Evolutionary conservation across 305 asterid species (phyloP).

Genomic region (Nicotiana rustica): DNA sequence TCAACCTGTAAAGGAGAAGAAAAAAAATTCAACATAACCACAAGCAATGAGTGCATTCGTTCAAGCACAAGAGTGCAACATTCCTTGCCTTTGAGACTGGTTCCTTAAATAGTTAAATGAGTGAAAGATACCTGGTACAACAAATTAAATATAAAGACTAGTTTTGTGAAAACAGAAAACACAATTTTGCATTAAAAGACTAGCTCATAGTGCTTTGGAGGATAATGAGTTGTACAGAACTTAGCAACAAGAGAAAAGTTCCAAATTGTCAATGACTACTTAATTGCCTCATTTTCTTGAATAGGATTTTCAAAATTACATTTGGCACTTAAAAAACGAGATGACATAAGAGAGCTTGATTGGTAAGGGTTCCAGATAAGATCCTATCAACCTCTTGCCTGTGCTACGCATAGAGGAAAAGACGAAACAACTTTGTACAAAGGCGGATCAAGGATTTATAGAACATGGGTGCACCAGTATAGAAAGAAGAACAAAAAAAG

Average conservation of each 20-base stretch:
- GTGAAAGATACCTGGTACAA: neutral
- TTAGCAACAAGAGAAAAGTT: slow-evolving; percentile 24
- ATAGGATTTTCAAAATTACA: slow-evolving; percentile 8
- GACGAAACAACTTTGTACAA: neutral
- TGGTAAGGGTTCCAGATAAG: slow-evolving; percentile 2
- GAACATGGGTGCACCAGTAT: too few species aligned
- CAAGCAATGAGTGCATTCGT: slow-evolving; percentile 20
- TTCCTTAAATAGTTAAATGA: neutral
- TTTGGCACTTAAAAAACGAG: neutral
- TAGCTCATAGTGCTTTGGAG: slow-evolving; percentile 11
- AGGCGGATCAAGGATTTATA: too few species aligned
- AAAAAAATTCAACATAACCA: neutral
- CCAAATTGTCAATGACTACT: slow-evolving; percentile 7
- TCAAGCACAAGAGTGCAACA: slow-evolving; percentile 33
- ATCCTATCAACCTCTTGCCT: slow-evolving; percentile 21
- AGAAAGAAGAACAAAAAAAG: too few species aligned
- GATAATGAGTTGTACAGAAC: neutral
- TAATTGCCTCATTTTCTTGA: slow-evolving; percentile 25
- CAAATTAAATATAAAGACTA: slow-evolving; percentile 10
- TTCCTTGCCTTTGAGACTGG: slow-evolving; percentile 22
- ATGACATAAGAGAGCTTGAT: slow-evolving; percentile 16
- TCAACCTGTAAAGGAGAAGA: slow-evolving; percentile 62
- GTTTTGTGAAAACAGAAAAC: slow-evolving; percentile 8
- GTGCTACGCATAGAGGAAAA: slow-evolving; percentile 9
- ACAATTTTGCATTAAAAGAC: slow-evolving; percentile 24